Conservation (phyloP, 1,139 yeast species). For the Kodamaea plutei region DNA sequence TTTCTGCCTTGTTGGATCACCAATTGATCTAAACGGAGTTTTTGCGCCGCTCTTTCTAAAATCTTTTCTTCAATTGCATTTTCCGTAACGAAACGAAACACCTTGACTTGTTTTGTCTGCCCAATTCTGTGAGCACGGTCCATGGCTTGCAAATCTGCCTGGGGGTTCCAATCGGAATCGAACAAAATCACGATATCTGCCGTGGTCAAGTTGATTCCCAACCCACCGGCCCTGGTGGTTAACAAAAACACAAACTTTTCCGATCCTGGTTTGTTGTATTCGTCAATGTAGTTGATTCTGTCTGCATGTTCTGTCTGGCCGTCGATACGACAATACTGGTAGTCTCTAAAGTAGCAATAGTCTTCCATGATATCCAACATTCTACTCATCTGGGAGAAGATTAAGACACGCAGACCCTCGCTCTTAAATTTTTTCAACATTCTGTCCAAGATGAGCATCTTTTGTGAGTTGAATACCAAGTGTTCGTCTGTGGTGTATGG, state of each 20-base stretch:
- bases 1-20: slow-evolving; percentile 76
- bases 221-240: slow-evolving; percentile 85
- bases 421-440: slow-evolving; percentile 55
- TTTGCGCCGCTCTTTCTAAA: slow-evolving; percentile 75
- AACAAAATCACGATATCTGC: slow-evolving; percentile 72
- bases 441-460: slow-evolving; percentile 68
- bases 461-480: slow-evolving; percentile 66
- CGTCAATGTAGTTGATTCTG: slow-evolving; percentile 72
- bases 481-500: slow-evolving; percentile 84
- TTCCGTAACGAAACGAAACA: slow-evolving; percentile 71
- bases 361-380: slow-evolving; percentile 76
- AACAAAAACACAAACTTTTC: slow-evolving; percentile 66
- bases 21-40: slow-evolving; percentile 70
- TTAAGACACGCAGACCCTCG: slow-evolving; percentile 72
- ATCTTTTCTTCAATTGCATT: slow-evolving; percentile 81
- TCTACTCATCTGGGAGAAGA: slow-evolving; percentile 80
- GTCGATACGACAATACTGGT: slow-evolving; percentile 71
- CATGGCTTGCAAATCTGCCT: slow-evolving; percentile 85
- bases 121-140: slow-evolving; percentile 88
- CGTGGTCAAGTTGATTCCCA: slow-evolving; percentile 73
- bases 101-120: slow-evolving; percentile 76
- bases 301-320: slow-evolving; percentile 80
- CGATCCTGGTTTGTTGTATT: slow-evolving; percentile 66
- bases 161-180: slow-evolving; percentile 87
- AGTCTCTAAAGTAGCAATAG: slow-evolving; percentile 66